Conservation (phyloP, 495 filamentous ascomycete species). For the Annulohypoxylon bovei region DNA sequence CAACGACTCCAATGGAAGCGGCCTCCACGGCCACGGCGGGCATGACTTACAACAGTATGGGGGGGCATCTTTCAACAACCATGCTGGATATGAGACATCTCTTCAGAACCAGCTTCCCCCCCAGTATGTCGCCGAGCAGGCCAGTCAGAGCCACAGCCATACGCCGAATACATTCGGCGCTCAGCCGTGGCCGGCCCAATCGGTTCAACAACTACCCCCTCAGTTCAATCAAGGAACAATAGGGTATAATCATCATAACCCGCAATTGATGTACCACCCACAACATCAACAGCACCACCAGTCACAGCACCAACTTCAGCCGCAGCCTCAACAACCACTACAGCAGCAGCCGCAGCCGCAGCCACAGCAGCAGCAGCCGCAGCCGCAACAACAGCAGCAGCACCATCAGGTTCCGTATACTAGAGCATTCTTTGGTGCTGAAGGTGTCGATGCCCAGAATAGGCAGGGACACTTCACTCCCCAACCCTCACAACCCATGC, state of each 20-base stretch:
- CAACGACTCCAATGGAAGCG: constrained; percentile 6
- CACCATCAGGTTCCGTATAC: not conserved
- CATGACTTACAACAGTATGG: constrained; percentile 2
- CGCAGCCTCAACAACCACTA: not conserved
- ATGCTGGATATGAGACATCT: not conserved
- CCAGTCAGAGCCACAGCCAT: constrained; percentile 12
- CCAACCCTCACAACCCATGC: not conserved
- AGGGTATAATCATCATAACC: constrained; percentile 2
- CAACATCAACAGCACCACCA: not conserved
- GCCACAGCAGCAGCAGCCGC: not conserved
- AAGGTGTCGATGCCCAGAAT: not conserved
- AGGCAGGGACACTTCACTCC: constrained; percentile 5
- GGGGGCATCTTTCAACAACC: not conserved
- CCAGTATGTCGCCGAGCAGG: not conserved
- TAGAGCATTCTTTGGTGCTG: not conserved
- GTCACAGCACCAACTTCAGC: not conserved
- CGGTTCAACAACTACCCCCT: not conserved
- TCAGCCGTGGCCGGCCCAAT: constrained; percentile 11
- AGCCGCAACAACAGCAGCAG: not conserved
- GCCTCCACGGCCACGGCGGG: constrained; percentile 10
- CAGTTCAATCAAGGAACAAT: not conserved
- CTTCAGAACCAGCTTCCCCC: not conserved
- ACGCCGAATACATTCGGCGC: constrained; percentile 8
- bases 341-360: not conserved
- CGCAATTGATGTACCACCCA: constrained; percentile 11